These are phyloP conservation scores for Quercus gilva DNA, from an alignment of 306 rosid species.

Conservation along the genomic window DNA sequence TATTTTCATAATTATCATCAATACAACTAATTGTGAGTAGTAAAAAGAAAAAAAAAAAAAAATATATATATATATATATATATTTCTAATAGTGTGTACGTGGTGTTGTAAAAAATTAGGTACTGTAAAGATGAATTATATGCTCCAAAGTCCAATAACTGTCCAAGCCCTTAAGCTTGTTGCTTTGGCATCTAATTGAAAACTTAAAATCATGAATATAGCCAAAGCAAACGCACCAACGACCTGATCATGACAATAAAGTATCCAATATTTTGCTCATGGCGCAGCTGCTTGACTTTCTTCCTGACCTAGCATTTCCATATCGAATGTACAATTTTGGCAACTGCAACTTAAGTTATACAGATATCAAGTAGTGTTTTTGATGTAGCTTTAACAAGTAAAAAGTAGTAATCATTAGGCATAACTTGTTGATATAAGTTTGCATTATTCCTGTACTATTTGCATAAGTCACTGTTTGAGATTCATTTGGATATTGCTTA, in stretches of 20 bases:
- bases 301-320: background rate
- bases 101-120: background rate
- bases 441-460: background rate
- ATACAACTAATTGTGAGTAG: rapidly evolving
- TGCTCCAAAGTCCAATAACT: background rate
- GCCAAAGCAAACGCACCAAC: background rate
- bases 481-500: too few relatives aligned
- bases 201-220: background rate
- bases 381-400: background rate
- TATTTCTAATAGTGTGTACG: rapidly evolving
- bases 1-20: too few relatives aligned
- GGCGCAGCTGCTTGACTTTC: background rate
- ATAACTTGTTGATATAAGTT: background rate
- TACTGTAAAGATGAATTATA: background rate
- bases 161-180: background rate
- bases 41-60: too few relatives aligned
- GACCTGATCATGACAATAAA: too few relatives aligned
- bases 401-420: background rate
- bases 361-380: background rate
- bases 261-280: background rate
- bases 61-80: too few relatives aligned
- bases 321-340: too few relatives aligned
- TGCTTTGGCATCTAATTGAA: background rate
- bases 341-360: too few relatives aligned
- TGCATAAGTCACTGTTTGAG: background rate